Conservation (phyloP, 1,284 basidiomycete genomes). For the Tetrapyrgos nigripes region DNA sequence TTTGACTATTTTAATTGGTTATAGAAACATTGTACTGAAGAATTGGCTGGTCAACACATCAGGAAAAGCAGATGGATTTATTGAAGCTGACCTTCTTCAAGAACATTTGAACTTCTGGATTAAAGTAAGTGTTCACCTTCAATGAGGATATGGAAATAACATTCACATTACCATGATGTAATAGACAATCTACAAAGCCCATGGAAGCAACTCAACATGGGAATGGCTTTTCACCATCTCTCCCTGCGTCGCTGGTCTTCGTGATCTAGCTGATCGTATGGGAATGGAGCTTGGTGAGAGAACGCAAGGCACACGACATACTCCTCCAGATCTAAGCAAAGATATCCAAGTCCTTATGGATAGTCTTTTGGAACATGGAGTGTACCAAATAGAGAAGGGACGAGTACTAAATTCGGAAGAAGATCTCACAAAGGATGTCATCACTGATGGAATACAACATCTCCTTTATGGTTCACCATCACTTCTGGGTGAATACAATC, state of each 20-base stretch:
- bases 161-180: neutral
- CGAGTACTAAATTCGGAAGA: slow-evolving; percentile 26
- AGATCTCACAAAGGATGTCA: slow-evolving; percentile 25
- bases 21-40: neutral
- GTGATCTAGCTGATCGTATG: slow-evolving; percentile 34
- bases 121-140: neutral
- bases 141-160: neutral
- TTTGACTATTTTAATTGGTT: neutral
- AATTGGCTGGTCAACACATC: neutral
- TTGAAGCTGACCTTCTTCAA: neutral
- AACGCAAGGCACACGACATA: slow-evolving; percentile 36
- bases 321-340: slow-evolving; percentile 29
- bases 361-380: slow-evolving; percentile 30
- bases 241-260: slow-evolving; percentile 41
- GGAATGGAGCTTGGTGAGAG: slow-evolving; percentile 32
- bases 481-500: slow-evolving; percentile 29
- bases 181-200: slow-evolving; percentile 35
- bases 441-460: slow-evolving; percentile 21
- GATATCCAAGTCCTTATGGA: slow-evolving; percentile 34
- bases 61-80: neutral
- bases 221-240: slow-evolving; percentile 45
- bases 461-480: slow-evolving; percentile 16
- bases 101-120: neutral
- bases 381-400: slow-evolving; percentile 25
- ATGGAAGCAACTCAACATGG: slow-evolving; percentile 44